Evolutionary conservation across 2,329 filamentous ascomycete genomes (phyloP), one percentile per base, ranked within the genome.

Genomic region (Salinomyces thailandicus): DNA sequence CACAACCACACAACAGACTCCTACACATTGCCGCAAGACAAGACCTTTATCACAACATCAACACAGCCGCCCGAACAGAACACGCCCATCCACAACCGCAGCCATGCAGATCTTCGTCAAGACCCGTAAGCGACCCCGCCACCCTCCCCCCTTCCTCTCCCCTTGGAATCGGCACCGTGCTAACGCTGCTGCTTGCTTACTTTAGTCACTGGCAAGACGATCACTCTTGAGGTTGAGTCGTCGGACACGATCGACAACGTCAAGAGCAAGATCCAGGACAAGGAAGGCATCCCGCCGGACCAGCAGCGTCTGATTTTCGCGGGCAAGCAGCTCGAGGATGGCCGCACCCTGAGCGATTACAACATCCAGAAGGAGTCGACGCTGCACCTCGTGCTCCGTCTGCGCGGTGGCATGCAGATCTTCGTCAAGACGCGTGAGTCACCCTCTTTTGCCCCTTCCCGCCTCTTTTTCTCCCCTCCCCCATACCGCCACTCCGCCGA

Each of bases 231-330:
- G 60, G 75, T 79, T 5, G 75, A 79, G 59, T 75, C 71, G 12
- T 83, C 77, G 1, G 86, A 93, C 53, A 93, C 86, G 27, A 93
- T 93, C 63, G 86, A 94, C 71, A 94, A 94, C 45, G 87, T 95
- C 26, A 95, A 95, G 77, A 78, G 74, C 34, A 95, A 95, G 75
- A 95, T 95, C 29, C 87, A 95, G 64, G 87, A 95, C 58, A 95
- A 95, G 76, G 87, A 95, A 65, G 87, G 87, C 17, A 95, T 95
- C 38, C 89, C 87, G 31, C 87, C 87, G 8, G 87, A 95, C 59
- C 87, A 96, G 66, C 87, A 95, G 70, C 89, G 87, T 52, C 64
- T 95, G 50, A 95, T 95, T 62, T 95, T 95, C 51, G 87, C 87
- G 30, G 89, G 87, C 39, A 95, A 95, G 74, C 87, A 95, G 62